Evolutionary conservation across 176 grass and related monocot species (phyloP).

Genomic region (Secale cereale): DNA sequence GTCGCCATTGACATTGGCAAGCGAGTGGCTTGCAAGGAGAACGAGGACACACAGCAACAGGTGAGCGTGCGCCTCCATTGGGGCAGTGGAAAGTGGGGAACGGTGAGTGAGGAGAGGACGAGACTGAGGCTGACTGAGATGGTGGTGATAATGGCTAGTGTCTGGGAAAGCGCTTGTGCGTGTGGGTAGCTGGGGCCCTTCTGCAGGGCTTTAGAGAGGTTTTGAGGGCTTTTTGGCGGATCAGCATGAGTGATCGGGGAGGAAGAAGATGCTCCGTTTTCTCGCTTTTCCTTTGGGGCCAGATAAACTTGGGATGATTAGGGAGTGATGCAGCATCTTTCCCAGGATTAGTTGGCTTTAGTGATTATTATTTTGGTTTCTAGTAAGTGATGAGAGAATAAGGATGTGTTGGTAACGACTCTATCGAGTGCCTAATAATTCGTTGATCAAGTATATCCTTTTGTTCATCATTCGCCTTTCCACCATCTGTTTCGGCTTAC

Average conservation of each 20-base stretch:
- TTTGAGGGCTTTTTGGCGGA: slow-evolving; percentile 13
- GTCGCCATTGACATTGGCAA: slow-evolving; percentile 4
- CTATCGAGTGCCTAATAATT: not conserved
- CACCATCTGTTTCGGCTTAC: not conserved
- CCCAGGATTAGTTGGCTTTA: not conserved
- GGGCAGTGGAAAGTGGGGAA: not conserved
- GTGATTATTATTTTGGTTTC: not conserved
- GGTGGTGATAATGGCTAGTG: slow-evolving; percentile 34
- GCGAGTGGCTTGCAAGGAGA: slow-evolving; percentile 11
- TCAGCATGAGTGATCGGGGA: not conserved
- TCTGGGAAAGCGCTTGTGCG: not conserved
- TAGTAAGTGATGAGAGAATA: not conserved
- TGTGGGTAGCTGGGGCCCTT: not conserved
- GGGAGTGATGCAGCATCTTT: not conserved
- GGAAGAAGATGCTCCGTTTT: not conserved
- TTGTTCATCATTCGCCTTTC: not conserved
- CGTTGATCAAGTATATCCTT: not conserved
- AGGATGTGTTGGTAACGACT: not conserved
- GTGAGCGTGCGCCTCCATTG: slow-evolving; percentile 33
- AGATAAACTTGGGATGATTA: not conserved
- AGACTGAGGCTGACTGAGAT: slow-evolving; percentile 1
- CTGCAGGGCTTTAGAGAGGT: slow-evolving; percentile 24
- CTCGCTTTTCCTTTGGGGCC: not conserved
- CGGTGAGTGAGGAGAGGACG: not conserved
- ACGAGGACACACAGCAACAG: slow-evolving; percentile 27